These are phyloP conservation scores for Berberis vulgaris DNA, from an alignment of 164 flowering plant species.

Conservation along the genomic window DNA sequence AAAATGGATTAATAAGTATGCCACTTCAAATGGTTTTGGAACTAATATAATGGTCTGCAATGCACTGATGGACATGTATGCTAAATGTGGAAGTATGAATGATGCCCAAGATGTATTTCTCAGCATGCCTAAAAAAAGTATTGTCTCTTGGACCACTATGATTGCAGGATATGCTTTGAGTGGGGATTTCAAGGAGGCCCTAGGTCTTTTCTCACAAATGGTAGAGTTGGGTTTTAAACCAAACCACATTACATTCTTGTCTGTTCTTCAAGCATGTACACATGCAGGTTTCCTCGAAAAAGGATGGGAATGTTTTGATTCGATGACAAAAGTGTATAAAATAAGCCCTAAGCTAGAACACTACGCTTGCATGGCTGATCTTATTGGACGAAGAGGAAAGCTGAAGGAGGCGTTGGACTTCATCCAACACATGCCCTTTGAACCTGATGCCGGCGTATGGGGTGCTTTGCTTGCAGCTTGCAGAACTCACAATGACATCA, in stretches of 20 bases:
- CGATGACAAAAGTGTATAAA: slow-evolving; percentile 34
- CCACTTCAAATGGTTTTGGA: slow-evolving; percentile 20
- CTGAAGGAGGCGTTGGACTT: slow-evolving; percentile 46
- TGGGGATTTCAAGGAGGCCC: slow-evolving; percentile 40
- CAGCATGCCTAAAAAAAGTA: slow-evolving; percentile 29
- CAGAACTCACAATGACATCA: slow-evolving; percentile 36
- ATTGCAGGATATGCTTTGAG: slow-evolving; percentile 51
- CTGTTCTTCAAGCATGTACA: slow-evolving; percentile 58
- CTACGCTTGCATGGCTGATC: slow-evolving; percentile 54
- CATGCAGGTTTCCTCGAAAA: slow-evolving; percentile 55
- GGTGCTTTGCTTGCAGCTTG: slow-evolving; percentile 53
- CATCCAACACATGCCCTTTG: slow-evolving; percentile 38
- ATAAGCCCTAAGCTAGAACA: slow-evolving; percentile 44
- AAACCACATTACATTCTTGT: slow-evolving; percentile 50
- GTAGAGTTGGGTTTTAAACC: slow-evolving; percentile 33
- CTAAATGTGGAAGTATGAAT: slow-evolving; percentile 48
- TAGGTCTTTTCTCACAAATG: slow-evolving; percentile 36
- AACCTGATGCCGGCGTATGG: slow-evolving; percentile 60
- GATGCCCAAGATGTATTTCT: slow-evolving; percentile 36
- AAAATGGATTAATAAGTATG: slow-evolving; percentile 39
- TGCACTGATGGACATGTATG: slow-evolving; percentile 62
- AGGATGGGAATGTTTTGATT: slow-evolving; percentile 37
- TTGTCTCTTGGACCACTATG: slow-evolving; percentile 64
- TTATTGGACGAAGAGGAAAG: slow-evolving; percentile 51
- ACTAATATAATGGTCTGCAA: slow-evolving; percentile 32